Evolutionary conservation across 805 yeast genomes (phyloP), one percentile per base, ranked within the genome.

Genomic region (Kregervanrija delftensis): DNA sequence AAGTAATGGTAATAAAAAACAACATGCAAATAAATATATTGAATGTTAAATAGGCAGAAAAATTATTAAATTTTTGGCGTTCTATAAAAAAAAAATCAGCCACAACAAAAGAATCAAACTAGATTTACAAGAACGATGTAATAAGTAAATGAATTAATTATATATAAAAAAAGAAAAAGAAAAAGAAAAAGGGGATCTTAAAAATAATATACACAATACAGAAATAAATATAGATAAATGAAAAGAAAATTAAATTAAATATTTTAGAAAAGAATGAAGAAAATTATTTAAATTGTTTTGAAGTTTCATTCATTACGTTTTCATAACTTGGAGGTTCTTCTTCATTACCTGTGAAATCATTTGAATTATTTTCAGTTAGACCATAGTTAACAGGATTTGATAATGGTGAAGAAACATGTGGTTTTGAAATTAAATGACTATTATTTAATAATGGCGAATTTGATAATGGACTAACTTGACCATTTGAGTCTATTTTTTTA

Each of bases 301-400:
- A 43, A 11, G 66, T 60, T 40, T 63, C 67, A 43, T 50, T 56
- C 61, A 65, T 62, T 8, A 61, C 67, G 28, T 59, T 59, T 32
- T 64, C 68, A 42, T 65, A 65, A 41, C 63, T 60, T 42, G 69
- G 69, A 17, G 69, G 69, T 2, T 60, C 63, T 31, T 57, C 60
- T 3, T 45, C 40, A 35, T 40, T 33, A 12, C 32, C 13, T 13
- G 5, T n/a, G 8, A 13, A 30, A 8, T 46, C 45, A 15, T 40
- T 43, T 16, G 22, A 37, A 31, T 15, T 16, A 2, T 35, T 35
- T 12, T 41, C 30, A 1, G 49, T 46, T 8, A 60, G 34, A 11
- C 57, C 57, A 41, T 55, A 56, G 30, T 47, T 41, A 8, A 17
- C 30, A 13, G 37, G 16, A 2, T n/a, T 11, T 13, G 40, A 16